phyloP scores from a whole-genome alignment of 2,329 filamentous ascomycete species.

The Colletotrichum melonis region DNA sequence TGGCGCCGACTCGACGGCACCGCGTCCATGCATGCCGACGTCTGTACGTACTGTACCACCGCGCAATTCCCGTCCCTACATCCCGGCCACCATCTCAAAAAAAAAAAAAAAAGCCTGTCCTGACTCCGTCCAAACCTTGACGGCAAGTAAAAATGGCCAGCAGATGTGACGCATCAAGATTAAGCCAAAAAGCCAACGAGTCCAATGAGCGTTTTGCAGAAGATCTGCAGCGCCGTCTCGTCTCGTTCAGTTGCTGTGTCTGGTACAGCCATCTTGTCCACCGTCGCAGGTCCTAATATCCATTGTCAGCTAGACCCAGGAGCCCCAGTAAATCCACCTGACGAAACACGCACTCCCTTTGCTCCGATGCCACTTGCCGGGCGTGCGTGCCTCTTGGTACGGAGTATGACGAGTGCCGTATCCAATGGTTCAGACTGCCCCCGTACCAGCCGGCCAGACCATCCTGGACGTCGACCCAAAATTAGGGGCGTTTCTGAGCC shows the following conservation, averaged over 20 bases:
- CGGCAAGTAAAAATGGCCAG: slow-evolving; percentile 9
- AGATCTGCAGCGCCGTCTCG: slow-evolving; percentile 4
- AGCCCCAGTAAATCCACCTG: slow-evolving; percentile 27
- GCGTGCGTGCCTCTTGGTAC: slow-evolving; percentile 18
- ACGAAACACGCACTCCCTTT: slow-evolving; percentile 24
- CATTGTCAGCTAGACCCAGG: slow-evolving; percentile 11
- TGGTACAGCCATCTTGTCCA: background rate
- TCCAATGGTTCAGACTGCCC: background rate
- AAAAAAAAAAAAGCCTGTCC: background rate
- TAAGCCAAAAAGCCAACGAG: background rate
- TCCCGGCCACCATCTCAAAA: slow-evolving; percentile 15
- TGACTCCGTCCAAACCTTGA: slow-evolving; percentile 29
- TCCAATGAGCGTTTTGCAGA: background rate
- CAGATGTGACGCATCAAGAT: slow-evolving; percentile 2
- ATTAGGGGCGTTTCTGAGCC: slow-evolving; percentile 5
- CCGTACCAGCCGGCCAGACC: slow-evolving; percentile 26
- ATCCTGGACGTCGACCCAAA: slow-evolving; percentile 12
- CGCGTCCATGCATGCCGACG: background rate
- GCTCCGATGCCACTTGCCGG: slow-evolving; percentile 24
- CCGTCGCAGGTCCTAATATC: slow-evolving; percentile 18
- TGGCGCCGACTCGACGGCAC: slow-evolving; percentile 25
- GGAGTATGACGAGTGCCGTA: slow-evolving; percentile 25
- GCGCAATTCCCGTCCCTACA: slow-evolving; percentile 25
- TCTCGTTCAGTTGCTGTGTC: background rate
- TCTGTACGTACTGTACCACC: slow-evolving; percentile 4